These are phyloP conservation scores for Chrysophaeum taylorii DNA, from an alignment of 352 stramenopile species.

Conservation along the genomic window DNA sequence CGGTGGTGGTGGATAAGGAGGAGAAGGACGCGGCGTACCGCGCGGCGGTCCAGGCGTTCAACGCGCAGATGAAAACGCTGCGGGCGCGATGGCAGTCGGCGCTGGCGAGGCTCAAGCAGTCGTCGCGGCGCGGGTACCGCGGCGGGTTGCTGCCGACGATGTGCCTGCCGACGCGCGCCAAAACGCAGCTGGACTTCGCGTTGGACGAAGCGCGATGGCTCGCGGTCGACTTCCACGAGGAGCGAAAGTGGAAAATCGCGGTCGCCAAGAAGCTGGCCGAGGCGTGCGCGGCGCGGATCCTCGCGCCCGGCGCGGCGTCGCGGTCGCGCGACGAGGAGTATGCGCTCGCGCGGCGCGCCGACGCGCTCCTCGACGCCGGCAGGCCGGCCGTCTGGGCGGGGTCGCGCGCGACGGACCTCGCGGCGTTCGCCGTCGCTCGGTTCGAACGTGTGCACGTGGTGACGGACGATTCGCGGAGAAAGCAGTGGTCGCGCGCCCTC, in stretches of 20 bases:
- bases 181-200: constrained; percentile 80
- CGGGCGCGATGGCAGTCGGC: constrained; percentile 1
- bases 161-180: constrained; percentile 39
- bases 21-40: background rate
- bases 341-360: too few species aligned
- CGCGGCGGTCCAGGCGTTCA: background rate
- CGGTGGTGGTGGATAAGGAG: background rate
- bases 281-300: background rate
- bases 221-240: constrained; percentile 86
- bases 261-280: constrained; percentile 20
- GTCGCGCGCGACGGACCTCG: too few species aligned
- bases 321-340: too few species aligned
- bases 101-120: background rate
- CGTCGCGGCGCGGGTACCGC: background rate
- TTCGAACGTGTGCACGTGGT: too few species aligned
- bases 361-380: too few species aligned
- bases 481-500: too few species aligned
- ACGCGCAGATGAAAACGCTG: constrained; percentile 1
- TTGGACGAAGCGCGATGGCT: constrained; percentile 94
- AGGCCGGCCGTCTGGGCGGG: too few species aligned
- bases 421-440: too few species aligned
- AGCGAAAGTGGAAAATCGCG: constrained; percentile 85
- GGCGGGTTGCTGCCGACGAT: constrained; percentile 5
- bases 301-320: background rate
- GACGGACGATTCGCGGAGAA: too few species aligned